A percentile compares a stretch with the other conserved stretches of the same genome.
These are phyloP conservation scores for Alternaria novae-zelandiae DNA, from an alignment of 2,329 filamentous ascomycete genomes.

Conservation along the genomic window DNA sequence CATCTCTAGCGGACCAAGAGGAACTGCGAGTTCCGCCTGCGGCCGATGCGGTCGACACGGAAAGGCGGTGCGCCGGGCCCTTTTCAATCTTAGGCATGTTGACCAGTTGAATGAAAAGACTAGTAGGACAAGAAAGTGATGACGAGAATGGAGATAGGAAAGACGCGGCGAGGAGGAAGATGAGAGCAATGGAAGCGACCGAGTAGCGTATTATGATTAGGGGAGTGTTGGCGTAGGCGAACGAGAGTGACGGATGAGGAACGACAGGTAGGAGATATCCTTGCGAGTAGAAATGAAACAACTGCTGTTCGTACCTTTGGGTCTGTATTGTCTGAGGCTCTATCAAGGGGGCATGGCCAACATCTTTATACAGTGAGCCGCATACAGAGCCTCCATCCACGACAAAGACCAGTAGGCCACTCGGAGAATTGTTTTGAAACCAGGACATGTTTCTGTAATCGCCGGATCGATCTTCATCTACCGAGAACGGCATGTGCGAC, in stretches of 20 bases:
- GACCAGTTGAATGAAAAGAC: constrained; percentile 28
- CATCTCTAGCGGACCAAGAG: constrained; percentile 75
- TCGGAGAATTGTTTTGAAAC: constrained; percentile 50
- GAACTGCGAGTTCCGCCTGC: constrained; percentile 46
- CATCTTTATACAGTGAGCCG: constrained; percentile 44
- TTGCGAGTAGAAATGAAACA: constrained; percentile 44
- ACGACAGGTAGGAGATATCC: constrained; percentile 41
- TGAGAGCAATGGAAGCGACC: constrained; percentile 33
- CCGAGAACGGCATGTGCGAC: constrained; percentile 40
- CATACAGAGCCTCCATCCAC: constrained; percentile 30
- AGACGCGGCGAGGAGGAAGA: constrained; percentile 22
- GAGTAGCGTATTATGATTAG: constrained; percentile 43
- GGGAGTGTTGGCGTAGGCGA: constrained; percentile 29
- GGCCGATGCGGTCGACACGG: constrained; percentile 41
- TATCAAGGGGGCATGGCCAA: constrained; percentile 20
- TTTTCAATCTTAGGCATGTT: constrained; percentile 56
- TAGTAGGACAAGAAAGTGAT: constrained; percentile 19
- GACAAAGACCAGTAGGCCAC: constrained; percentile 37
- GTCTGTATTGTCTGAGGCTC: constrained; percentile 33
- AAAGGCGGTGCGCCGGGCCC: constrained; percentile 37
- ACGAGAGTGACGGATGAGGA: constrained; percentile 40
- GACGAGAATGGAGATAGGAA: constrained; percentile 15
- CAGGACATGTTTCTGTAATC: constrained; percentile 49
- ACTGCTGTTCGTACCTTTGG: constrained; percentile 36
- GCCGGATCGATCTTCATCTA: constrained; percentile 40